A percentile compares a stretch with the other conserved stretches of the same genome.
Evolutionary conservation across 805 yeast genomes (phyloP).

Genomic region (Candida nemodendra): DNA sequence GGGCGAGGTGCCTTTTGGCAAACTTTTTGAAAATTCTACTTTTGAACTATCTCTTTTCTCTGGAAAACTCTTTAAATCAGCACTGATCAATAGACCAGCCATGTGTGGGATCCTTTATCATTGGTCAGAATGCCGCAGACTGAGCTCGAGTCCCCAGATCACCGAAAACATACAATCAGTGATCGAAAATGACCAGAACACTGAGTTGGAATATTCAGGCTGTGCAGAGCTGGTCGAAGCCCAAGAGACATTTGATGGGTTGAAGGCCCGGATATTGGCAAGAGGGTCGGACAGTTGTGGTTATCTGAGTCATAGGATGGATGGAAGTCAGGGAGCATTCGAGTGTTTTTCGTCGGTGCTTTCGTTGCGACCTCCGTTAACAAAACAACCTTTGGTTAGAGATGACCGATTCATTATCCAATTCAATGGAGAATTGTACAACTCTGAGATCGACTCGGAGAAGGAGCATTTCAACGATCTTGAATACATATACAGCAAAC

Average conservation of each 20-base stretch:
- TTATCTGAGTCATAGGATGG: conserved; percentile 21
- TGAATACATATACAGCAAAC: conserved; percentile 40
- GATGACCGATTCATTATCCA: conserved; percentile 50
- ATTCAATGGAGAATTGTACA: conserved; percentile 91
- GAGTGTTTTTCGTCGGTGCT: conserved; percentile 69
- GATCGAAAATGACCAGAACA: conserved; percentile 6
- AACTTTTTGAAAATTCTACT: no score
- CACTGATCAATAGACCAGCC: no score
- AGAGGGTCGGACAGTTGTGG: conserved; percentile 65
- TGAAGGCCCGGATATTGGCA: conserved; percentile 46
- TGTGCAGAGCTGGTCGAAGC: neutral
- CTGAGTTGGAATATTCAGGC: conserved; percentile 20
- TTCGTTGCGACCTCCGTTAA: conserved; percentile 76
- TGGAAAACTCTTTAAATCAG: no score
- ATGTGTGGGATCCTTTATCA: conserved; percentile 62
- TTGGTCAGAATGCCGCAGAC: conserved; percentile 13
- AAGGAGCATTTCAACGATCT: conserved; percentile 57
- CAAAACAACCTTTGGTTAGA: conserved; percentile 61
- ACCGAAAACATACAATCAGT: conserved; percentile 10
- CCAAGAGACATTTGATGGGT: conserved; percentile 27
- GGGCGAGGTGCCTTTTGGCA: no score
- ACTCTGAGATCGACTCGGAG: conserved; percentile 43
- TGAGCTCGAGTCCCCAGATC: conserved; percentile 1
- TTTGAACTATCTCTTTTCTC: neutral
- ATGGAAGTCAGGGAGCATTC: conserved; percentile 13